Conservation (phyloP, 352 stramenopile species). For the Pseudoperonospora humuli region DNA sequence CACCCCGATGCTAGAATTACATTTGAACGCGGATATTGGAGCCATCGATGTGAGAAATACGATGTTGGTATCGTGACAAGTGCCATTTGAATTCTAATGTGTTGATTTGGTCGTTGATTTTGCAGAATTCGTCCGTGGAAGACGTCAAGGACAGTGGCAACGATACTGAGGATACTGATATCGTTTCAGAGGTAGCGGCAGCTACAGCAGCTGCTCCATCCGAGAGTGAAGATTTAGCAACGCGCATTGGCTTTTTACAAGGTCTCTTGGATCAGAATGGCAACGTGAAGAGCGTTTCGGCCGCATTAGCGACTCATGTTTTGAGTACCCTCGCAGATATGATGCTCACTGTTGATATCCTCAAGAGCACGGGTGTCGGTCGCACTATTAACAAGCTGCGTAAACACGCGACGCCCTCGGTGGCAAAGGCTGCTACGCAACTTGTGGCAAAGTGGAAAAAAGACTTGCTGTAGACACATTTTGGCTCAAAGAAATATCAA, state of each 20-base stretch:
- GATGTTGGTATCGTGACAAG: not conserved
- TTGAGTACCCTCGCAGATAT: constrained; percentile 57
- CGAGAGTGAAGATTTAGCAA: constrained; percentile 47
- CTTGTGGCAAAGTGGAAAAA: constrained; percentile 85
- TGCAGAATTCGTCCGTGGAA: constrained; percentile 1
- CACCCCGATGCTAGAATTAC: constrained; percentile 39
- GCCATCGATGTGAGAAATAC: constrained; percentile 12
- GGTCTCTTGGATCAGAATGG: constrained; percentile 63
- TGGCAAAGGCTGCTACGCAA: constrained; percentile 56
- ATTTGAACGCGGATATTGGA: constrained; percentile 53
- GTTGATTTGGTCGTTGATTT: constrained; percentile 1
- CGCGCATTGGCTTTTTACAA: constrained; percentile 63
- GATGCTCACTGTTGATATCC: constrained; percentile 71
- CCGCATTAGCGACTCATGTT: constrained; percentile 60
- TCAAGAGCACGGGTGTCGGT: constrained; percentile 75
- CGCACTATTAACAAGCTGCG: constrained; percentile 84
- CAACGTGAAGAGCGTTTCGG: constrained; percentile 67
- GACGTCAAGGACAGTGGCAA: not conserved
- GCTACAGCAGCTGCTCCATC: constrained; percentile 11
- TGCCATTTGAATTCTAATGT: constrained; percentile 4
- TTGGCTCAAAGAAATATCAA: constrained; percentile 4
- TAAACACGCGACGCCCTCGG: constrained; percentile 56
- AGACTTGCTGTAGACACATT: constrained; percentile 47
- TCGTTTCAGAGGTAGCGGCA: constrained; percentile 15
- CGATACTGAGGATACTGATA: constrained; percentile 1